These are phyloP conservation scores for Parastagonospora nodorum DNA, from an alignment of 2,329 filamentous ascomycete genomes.

Conservation along the genomic window DNA sequence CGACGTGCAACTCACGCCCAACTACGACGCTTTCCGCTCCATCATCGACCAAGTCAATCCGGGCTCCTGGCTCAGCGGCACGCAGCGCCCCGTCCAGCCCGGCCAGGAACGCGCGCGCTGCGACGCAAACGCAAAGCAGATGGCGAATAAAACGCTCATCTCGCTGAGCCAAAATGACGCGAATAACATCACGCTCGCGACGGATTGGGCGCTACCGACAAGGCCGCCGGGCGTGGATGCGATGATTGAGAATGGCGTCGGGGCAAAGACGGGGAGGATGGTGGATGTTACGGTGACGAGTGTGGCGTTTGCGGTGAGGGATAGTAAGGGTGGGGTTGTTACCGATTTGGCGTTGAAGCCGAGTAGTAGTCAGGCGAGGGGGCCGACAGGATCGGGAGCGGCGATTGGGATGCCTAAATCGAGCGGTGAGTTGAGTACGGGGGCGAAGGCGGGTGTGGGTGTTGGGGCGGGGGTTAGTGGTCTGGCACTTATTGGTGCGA, in stretches of 20 bases:
- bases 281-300: conserved; percentile 17
- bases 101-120: not conserved
- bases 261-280: conserved; percentile 16
- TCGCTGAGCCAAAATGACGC: not conserved
- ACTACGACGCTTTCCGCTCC: conserved; percentile 8
- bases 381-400: not conserved
- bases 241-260: conserved; percentile 11
- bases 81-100: no score
- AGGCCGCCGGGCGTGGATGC: conserved; percentile 11
- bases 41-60: conserved; percentile 8
- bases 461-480: conserved; percentile 1
- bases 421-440: conserved; percentile 1
- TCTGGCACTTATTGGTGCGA: not conserved
- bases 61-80: conserved; percentile 5
- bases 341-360: conserved; percentile 5
- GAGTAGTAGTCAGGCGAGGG: conserved; percentile 7
- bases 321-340: conserved; percentile 8
- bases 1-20: conserved; percentile 7
- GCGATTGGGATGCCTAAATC: no score
- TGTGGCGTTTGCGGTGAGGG: conserved; percentile 6
- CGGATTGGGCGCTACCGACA: conserved; percentile 16
- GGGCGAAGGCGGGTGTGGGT: conserved; percentile 10
- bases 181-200: conserved; percentile 4
- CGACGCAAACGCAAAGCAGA: not conserved
- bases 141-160: conserved; percentile 1